Evolutionary conservation across 106 monocot genomes (phyloP), one percentile per base, ranked within the genome.

Genomic region (Dactylorhiza incarnata): DNA sequence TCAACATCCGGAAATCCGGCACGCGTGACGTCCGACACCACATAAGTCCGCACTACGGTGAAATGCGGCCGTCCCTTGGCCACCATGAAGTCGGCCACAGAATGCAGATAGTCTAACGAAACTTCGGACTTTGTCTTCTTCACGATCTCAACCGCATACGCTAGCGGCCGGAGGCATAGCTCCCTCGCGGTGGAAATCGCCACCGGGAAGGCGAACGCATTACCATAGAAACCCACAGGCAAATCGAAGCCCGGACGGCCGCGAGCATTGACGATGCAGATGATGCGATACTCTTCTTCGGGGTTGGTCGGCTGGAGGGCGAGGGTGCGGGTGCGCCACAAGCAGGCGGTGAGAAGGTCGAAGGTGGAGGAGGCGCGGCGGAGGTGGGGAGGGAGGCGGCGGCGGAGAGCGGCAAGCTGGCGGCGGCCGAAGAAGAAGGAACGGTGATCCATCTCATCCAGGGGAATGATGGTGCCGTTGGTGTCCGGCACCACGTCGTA

Each of bases 211-310:
- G 84, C 84, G 58, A 94, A 81, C 0, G 88, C 87, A 67, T 94
- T 94, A 4, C 93, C 93, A 52, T 90, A 94, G 88, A 79, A 94
- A 11, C 93, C 93, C 0, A 13, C 25, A 3, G 93, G 90, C 17
- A 90, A 44, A 19, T 24, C 54, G 0, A 70, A 49, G 17, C 69
- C 49, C 25, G 52, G 22, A 73, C 78, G 82, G 52, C 59, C 74
- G 13, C 88, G 82, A 0, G 74, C 81, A 25, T 76, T 86, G 16
- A 88, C 84, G 77, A 86, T 82, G 88, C 76, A 82, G 63, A 80
- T 74, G 66, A 84, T 69, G 72, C 84, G 83, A 6, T 81, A 78
- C 48, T 83, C 81, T 29, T 81, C 83, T 1, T 78, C 45, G 2
- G 78, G 75, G 29, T 49, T 66, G 37, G 22, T 55, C 19, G 72